phyloP scores from a whole-genome alignment of 2,329 filamentous ascomycete genomes.

The Dactylellina cionopaga region DNA sequence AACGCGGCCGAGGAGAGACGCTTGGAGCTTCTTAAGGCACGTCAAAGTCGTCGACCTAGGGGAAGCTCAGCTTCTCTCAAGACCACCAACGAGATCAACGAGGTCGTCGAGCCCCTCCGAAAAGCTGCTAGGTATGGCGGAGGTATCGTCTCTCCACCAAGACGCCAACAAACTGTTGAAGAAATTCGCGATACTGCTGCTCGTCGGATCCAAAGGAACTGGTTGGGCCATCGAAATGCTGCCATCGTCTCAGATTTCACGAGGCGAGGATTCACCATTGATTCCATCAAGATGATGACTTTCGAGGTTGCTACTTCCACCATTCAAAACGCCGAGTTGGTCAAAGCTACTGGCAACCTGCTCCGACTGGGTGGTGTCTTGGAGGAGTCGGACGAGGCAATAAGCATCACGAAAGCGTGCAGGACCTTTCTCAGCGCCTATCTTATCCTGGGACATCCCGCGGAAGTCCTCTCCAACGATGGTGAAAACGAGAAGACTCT shows the following conservation, averaged over 20 bases:
- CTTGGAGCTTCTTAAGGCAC: slow-evolving; percentile 69
- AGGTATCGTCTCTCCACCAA: slow-evolving; percentile 7
- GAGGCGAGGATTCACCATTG: slow-evolving; percentile 74
- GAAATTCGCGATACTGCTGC: slow-evolving; percentile 72
- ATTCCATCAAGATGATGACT: slow-evolving; percentile 73
- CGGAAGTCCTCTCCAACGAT: slow-evolving; percentile 79
- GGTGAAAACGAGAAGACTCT: slow-evolving; percentile 72
- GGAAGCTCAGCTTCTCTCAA: slow-evolving; percentile 66
- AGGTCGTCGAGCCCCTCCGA: slow-evolving; percentile 66
- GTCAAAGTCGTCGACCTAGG: slow-evolving; percentile 66
- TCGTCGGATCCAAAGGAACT: slow-evolving; percentile 74
- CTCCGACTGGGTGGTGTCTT: slow-evolving; percentile 75
- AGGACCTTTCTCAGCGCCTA: slow-evolving; percentile 83
- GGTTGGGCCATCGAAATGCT: slow-evolving; percentile 70
- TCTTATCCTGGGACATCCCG: slow-evolving; percentile 80
- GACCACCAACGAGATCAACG: slow-evolving; percentile 61
- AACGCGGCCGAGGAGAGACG: slow-evolving; percentile 79
- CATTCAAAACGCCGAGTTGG: slow-evolving; percentile 73
- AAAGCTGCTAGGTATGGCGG: slow-evolving; percentile 59
- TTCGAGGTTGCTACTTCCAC: slow-evolving; percentile 79
- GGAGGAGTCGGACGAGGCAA: slow-evolving; percentile 69
- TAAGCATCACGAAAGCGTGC: slow-evolving; percentile 75
- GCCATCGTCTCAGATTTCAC: slow-evolving; percentile 73
- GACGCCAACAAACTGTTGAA: slow-evolving; percentile 59
- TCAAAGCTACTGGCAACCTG: slow-evolving; percentile 73